These are phyloP conservation scores for Phialophora macrospora DNA, from an alignment of 2,329 filamentous ascomycete genomes.

Conservation along the genomic window DNA sequence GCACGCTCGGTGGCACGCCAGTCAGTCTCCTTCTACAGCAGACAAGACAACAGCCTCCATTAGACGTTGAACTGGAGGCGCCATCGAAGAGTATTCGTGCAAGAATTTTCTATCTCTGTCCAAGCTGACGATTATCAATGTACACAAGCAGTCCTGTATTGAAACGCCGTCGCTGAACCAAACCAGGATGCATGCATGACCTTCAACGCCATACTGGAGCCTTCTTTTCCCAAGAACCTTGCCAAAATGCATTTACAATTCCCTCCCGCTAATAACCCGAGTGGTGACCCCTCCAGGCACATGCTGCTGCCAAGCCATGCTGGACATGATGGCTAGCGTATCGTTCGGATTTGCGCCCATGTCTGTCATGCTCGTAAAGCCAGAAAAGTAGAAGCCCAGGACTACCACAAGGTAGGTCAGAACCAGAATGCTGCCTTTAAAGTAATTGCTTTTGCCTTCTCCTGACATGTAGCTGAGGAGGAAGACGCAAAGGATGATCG, in stretches of 20 bases:
- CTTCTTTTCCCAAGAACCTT: neutral
- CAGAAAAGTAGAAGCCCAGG: slow-evolving; percentile 86
- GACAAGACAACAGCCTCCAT: neutral
- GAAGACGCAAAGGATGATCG: slow-evolving; percentile 93
- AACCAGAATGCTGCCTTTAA: slow-evolving; percentile 95
- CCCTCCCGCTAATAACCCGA: slow-evolving; percentile 14
- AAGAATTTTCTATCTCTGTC: neutral
- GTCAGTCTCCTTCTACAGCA: neutral
- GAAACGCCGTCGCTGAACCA: neutral
- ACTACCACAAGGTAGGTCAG: slow-evolving; percentile 92
- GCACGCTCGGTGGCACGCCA: too few species aligned
- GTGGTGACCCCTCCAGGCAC: slow-evolving; percentile 5
- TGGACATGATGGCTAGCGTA: slow-evolving; percentile 46
- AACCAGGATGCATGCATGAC: neutral
- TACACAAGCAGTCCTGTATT: neutral
- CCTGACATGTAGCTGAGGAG: slow-evolving; percentile 96
- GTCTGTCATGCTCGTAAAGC: slow-evolving; percentile 60
- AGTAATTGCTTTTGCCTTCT: slow-evolving; percentile 99
- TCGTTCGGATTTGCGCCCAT: slow-evolving; percentile 56
- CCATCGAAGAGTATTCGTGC: neutral
- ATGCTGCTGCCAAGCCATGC: slow-evolving; percentile 30
- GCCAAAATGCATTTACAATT: slow-evolving; percentile 16
- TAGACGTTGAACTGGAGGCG: neutral
- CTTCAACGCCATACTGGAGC: neutral
- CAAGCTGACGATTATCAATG: neutral